Conservation (phyloP, 192 early-diverging fungal species). For the Podila horticola region DNA sequence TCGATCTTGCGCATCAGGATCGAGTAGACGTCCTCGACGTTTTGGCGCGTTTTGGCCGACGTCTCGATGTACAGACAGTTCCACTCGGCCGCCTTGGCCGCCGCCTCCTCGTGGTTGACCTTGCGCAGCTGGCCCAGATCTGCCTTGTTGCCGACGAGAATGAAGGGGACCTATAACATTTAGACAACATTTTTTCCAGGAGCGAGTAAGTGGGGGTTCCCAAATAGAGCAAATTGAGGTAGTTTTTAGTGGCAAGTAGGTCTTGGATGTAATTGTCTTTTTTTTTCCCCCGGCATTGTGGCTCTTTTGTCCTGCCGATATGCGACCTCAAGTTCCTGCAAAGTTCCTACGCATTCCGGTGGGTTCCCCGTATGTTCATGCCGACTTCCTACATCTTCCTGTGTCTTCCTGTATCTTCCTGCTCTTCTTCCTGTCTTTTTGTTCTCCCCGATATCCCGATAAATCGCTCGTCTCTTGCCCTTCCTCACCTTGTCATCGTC, state of each 20-base stretch:
- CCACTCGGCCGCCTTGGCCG: constrained; percentile 71
- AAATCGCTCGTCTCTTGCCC: not conserved
- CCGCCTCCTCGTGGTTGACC: constrained; percentile 68
- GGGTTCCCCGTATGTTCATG: not conserved
- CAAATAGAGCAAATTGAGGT: not conserved
- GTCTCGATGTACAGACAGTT: constrained; percentile 78
- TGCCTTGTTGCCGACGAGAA: constrained; percentile 85
- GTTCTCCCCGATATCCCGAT: not conserved
- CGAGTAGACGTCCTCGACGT: constrained; percentile 83
- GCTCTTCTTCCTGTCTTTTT: not conserved
- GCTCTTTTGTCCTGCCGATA: too few species aligned
- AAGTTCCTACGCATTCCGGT: not conserved
- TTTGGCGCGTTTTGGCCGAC: constrained; percentile 79
- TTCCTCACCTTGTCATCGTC: constrained; percentile 76
- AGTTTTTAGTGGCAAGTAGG: not conserved
- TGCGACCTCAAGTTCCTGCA: too few species aligned
- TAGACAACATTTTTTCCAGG: too few species aligned
- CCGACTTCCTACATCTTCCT: not conserved
- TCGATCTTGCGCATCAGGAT: constrained; percentile 82
- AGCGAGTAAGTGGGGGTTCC: too few species aligned
- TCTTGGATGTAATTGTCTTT: not conserved
- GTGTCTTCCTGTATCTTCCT: not conserved
- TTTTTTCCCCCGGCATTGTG: not conserved
- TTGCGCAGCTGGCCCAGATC: constrained; percentile 71
- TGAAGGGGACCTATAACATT: constrained; percentile 69